Conservation (phyloP, 192 early-diverging fungal species). For the Podila minutissima region DNA sequence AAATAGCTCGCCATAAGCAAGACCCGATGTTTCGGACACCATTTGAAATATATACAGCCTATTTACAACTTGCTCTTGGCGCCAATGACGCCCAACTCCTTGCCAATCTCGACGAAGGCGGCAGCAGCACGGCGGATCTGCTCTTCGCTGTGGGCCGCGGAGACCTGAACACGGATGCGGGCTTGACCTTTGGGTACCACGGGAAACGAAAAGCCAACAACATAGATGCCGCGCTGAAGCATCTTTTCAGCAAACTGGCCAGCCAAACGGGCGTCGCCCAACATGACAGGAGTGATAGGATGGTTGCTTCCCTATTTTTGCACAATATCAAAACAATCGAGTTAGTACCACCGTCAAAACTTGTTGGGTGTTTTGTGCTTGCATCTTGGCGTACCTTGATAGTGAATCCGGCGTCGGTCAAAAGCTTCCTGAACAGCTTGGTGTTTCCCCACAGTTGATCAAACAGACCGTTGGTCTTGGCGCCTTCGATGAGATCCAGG, state of each 20-base stretch:
- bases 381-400: conserved; percentile 53
- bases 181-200: conserved; percentile 94
- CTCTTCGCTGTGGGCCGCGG: conserved; percentile 84
- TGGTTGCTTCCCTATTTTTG: conserved; percentile 43
- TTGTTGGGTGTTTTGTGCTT: no score
- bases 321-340: neutral
- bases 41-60: neutral
- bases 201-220: conserved; percentile 96
- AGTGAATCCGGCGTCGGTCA: conserved; percentile 69
- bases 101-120: conserved; percentile 67
- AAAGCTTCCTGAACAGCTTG: conserved; percentile 64
- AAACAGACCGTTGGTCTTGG: conserved; percentile 57
- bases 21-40: neutral
- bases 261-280: conserved; percentile 94
- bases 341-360: neutral
- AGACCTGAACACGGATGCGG: conserved; percentile 94
- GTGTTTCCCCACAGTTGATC: conserved; percentile 69
- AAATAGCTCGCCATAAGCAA: no score
- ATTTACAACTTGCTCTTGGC: conserved; percentile 28
- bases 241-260: conserved; percentile 79
- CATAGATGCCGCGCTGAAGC: conserved; percentile 93
- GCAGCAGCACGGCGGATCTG: conserved; percentile 86
- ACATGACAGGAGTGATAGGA: conserved; percentile 91
- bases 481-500: conserved; percentile 60
- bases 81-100: conserved; percentile 46